Base-by-base conservation (phyloP, 2,329 filamentous ascomycete species). In the Talaromyces amestolkiae region DNA sequence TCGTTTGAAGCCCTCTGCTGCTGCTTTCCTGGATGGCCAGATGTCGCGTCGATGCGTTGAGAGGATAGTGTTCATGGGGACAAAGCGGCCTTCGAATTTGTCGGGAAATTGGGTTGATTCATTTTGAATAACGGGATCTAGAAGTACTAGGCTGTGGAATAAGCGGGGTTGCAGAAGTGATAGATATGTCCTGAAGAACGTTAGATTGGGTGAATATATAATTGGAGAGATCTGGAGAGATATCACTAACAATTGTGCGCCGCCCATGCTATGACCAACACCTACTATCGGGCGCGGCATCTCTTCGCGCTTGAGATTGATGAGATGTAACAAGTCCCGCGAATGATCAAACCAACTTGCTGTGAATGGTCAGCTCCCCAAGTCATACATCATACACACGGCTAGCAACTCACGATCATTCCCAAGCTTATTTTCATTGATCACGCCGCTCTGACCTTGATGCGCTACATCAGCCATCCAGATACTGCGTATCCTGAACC, bases 391-490 rank as follows among this genome's bases (percentile, higher is more conserved):
- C 35, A 15, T 37, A 0, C n/a, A 33, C 39, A 31, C n/a, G 24
- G 22, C n/a, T n/a, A 31, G 45, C n/a, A 10, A 78, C 88, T 69
- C 81, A 92, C 91, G 92, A 76, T 98, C 93, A 76, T 97, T 91
- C 64, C 93, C 94, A 1, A 96, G 80, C 11, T 84, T 82, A 47
- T 83, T 75, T 77, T 93, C 90, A 75, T 97, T 98, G 49, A 96
- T 74, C 11, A 91, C 81, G 45, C 90, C 87, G 74, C 91, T 96
- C 72, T 87, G 83, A 41, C 93, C 93, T 80, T 97, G 91, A 74
- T 92, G 89, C 35, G 91, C 88, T n/a, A 91, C 87, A 79, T 98
- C 94, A 68, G 92, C 89, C 71, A 97, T 95, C 91, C 91, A 97
- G 70, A 98, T 93, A 68, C 86, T 83, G 65, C 92, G 86, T 71